phyloP scores from a whole-genome alignment of 2,329 filamentous ascomycete species.

The Paecilomyces formosus region DNA sequence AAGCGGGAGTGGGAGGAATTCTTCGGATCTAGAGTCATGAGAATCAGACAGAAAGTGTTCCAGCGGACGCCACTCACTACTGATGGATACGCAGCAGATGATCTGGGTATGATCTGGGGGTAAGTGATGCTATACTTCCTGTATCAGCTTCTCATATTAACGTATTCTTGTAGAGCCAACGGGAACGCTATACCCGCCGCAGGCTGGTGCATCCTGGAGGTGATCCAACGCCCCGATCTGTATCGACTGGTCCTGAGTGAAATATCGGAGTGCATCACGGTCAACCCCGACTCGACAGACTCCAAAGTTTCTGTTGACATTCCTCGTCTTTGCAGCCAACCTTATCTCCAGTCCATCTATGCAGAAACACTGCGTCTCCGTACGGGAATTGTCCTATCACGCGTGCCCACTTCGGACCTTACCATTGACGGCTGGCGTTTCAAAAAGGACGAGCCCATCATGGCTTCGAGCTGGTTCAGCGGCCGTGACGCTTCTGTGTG shows the following conservation, averaged over 20 bases:
- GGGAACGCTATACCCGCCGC: constrained; percentile 32
- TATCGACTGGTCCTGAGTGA: constrained; percentile 33
- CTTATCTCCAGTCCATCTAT: constrained; percentile 33
- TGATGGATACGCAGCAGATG: constrained; percentile 15
- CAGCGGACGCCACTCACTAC: constrained; percentile 8
- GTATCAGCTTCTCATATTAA: too few relatives aligned
- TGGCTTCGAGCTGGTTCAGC: constrained; percentile 7
- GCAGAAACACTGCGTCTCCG: constrained; percentile 37
- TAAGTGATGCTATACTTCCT: constrained; percentile 1
- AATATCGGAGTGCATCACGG: constrained; percentile 31
- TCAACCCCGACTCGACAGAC: not conserved
- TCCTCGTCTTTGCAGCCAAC: constrained; percentile 28
- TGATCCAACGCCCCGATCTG: constrained; percentile 33
- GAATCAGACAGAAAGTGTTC: constrained; percentile 11
- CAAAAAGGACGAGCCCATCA: constrained; percentile 7
- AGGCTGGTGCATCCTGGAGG: constrained; percentile 37
- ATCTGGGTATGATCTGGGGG: constrained; percentile 27
- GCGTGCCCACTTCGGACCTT: constrained; percentile 6
- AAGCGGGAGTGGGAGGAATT: constrained; percentile 11
- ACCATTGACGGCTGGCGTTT: constrained; percentile 7
- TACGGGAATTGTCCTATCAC: constrained; percentile 18
- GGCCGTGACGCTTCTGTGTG: constrained; percentile 10
- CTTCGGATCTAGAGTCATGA: constrained; percentile 11
- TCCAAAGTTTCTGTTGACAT: constrained; percentile 29
- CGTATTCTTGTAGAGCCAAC: constrained; percentile 17